Percentiles rank a stretch among this genome's conserved stretches.
These are phyloP conservation scores for Apodospora peruviana DNA, from an alignment of 495 filamentous ascomycete genomes.

Conservation along the genomic window DNA sequence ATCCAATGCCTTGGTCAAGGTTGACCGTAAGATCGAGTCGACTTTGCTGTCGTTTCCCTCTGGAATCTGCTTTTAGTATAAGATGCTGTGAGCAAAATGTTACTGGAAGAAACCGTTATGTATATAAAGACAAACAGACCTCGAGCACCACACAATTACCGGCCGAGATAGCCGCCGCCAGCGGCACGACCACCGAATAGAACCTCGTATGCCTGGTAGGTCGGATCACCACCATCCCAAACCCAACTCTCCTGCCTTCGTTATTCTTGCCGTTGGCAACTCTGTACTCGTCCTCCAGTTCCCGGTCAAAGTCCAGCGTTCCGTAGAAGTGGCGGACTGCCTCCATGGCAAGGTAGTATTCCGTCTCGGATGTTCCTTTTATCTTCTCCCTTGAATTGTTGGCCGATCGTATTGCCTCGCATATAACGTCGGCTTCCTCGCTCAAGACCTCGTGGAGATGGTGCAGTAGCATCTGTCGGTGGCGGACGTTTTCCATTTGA, in stretches of 20 bases:
- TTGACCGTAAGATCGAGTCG: conserved; percentile 30
- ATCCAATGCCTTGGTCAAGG: conserved; percentile 37
- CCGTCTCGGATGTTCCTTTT: conserved; percentile 34
- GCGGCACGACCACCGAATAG: conserved; percentile 39
- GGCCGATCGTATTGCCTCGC: conserved; percentile 20
- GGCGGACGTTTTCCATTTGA: conserved; percentile 39
- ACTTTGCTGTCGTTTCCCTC: conserved; percentile 23
- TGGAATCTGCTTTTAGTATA: too few species aligned
- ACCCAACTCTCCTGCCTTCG: conserved; percentile 16
- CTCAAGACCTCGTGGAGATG: conserved; percentile 33
- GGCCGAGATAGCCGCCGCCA: conserved; percentile 44
- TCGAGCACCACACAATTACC: conserved; percentile 50
- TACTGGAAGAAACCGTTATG: too few species aligned
- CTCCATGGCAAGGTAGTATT: conserved; percentile 36
- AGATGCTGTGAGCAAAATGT: too few species aligned
- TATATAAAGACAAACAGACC: too few species aligned
- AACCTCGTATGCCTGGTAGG: conserved; percentile 44
- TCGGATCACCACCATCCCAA: conserved; percentile 48
- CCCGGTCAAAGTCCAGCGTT: conserved; percentile 31
- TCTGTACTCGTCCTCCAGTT: conserved; percentile 44
- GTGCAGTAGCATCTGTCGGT: conserved; percentile 43
- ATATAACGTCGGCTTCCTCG: conserved; percentile 25
- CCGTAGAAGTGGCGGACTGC: conserved; percentile 41
- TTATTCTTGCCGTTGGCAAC: conserved; percentile 39
- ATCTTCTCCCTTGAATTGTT: background rate